Evolutionary conservation across 2,329 filamentous ascomycete genomes (phyloP), one percentile per base, ranked within the genome.

Genomic region (Xylaria hypoxylon): DNA sequence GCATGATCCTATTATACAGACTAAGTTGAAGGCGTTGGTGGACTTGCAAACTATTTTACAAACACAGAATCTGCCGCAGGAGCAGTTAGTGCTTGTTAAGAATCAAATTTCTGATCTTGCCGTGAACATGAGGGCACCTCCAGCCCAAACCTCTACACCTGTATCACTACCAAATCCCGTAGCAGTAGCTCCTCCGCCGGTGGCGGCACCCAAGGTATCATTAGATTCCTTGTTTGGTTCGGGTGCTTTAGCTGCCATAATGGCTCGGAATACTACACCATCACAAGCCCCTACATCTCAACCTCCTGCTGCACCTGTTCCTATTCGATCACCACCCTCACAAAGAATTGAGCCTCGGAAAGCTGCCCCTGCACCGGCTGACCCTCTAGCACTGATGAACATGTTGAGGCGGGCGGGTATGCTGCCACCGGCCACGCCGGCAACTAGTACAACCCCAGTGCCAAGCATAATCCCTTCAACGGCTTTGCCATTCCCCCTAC

Each of bases 71-170:
- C 85, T 97, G 77, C 90, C 90, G 66, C 89, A 89, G 74, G 90
- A 94, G 76, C 92, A 97, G 82, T 86, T 97, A 77, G 89, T 92
- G 80, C 88, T 92, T 78, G 92, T 97, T 80, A 92, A 91, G 80
- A 90, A 91, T 78, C 93, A 96, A 86, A 90, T 97, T 79, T 89
- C 91, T 79, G 89, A 90, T 79, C 86, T 97, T 79, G 87, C 88
- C 84, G 81, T 87, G 87, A 86, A 85, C 76, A 83, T 88, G 79
- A 85, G 83, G 79, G 84, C 84, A 59, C 73, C 79, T 70, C 77
- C 80, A 75, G 78, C 79, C 75, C 82, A 80, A 74, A 77, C 76
- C 69, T 72, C 77, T 74, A 76, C 77, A 72, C 79, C 80, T 73
- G 79, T 79, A 76, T 80, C 76, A 67, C 72, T 71, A 67, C 69